Conservation (phyloP, 73 alveolate species). For the Tetrahymena thermophila region DNA sequence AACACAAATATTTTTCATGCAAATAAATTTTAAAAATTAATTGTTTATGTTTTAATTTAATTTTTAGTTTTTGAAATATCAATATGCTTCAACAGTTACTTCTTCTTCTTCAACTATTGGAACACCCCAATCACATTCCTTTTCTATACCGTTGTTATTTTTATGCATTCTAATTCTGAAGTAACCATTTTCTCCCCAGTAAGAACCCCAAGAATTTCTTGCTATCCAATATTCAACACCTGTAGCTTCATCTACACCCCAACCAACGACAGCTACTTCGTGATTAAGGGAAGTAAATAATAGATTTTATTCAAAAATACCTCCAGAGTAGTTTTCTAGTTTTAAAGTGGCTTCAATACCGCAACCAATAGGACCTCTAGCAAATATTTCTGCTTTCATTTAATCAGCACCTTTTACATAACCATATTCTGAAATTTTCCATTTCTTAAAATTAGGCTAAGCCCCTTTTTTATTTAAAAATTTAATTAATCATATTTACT, state of each 20-base stretch:
- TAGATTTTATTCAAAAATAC: constrained; percentile 62
- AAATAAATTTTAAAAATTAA: too few species aligned
- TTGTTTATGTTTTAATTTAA: too few species aligned
- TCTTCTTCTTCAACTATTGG: constrained; percentile 4
- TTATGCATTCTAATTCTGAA: constrained; percentile 68
- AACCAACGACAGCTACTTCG: constrained; percentile 61
- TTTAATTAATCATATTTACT: neutral
- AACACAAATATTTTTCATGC: too few species aligned
- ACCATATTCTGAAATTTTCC: constrained; percentile 59
- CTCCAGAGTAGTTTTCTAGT: constrained; percentile 69
- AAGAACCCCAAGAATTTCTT: constrained; percentile 83
- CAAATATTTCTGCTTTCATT: constrained; percentile 77
- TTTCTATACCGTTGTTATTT: constrained; percentile 66
- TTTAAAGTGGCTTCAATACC: constrained; percentile 46
- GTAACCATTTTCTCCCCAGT: constrained; percentile 91
- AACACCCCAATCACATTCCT: constrained; percentile 48
- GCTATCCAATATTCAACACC: constrained; percentile 79
- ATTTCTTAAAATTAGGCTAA: constrained; percentile 11
- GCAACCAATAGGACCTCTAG: constrained; percentile 77
- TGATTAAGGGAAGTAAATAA: constrained; percentile 42
- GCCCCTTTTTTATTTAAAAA: constrained; percentile 3
- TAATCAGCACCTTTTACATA: constrained; percentile 56
- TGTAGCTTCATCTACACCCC: constrained; percentile 12
- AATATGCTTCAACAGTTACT: neutral
- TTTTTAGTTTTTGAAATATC: neutral